These are phyloP conservation scores for Brasilioporus rufonigricans DNA, from an alignment of 768 basidiomycete genomes.

Conservation along the genomic window DNA sequence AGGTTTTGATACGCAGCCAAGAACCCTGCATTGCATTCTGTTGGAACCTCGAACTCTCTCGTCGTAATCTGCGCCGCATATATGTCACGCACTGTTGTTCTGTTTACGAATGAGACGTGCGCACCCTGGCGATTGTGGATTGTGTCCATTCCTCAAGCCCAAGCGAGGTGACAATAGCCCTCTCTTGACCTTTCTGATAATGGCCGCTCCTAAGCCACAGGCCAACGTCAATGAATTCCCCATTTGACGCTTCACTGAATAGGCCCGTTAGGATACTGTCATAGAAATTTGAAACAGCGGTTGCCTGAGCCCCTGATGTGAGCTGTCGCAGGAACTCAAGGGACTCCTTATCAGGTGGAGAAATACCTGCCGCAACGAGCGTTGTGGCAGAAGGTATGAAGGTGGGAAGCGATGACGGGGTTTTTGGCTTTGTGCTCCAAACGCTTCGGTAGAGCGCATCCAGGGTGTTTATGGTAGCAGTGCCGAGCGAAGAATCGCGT, in stretches of 20 bases:
- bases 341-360: slow-evolving; percentile 5
- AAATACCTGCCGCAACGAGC: slow-evolving; percentile 4
- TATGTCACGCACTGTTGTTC: slow-evolving; percentile 6
- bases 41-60: slow-evolving; percentile 12
- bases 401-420: slow-evolving; percentile 3
- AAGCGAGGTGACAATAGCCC: slow-evolving; percentile 33
- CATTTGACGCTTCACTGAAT: slow-evolving; percentile 46
- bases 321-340: slow-evolving; percentile 27
- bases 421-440: background rate
- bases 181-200: slow-evolving; percentile 29
- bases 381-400: slow-evolving; percentile 16
- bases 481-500: background rate
- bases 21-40: slow-evolving; percentile 11
- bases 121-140: slow-evolving; percentile 13
- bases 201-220: slow-evolving; percentile 50
- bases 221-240: slow-evolving; percentile 53
- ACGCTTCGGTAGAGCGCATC: background rate
- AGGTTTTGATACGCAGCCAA: slow-evolving; percentile 11
- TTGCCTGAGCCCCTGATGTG: slow-evolving; percentile 36
- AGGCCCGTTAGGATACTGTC: slow-evolving; percentile 55
- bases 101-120: background rate
- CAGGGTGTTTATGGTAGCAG: slow-evolving; percentile 10
- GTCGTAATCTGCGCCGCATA: slow-evolving; percentile 16
- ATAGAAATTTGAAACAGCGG: slow-evolving; percentile 39
- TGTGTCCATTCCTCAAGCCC: slow-evolving; percentile 28